Evolutionary conservation across 2,329 filamentous ascomycete species (phyloP).

Genomic region (Fusarium miscanthi): DNA sequence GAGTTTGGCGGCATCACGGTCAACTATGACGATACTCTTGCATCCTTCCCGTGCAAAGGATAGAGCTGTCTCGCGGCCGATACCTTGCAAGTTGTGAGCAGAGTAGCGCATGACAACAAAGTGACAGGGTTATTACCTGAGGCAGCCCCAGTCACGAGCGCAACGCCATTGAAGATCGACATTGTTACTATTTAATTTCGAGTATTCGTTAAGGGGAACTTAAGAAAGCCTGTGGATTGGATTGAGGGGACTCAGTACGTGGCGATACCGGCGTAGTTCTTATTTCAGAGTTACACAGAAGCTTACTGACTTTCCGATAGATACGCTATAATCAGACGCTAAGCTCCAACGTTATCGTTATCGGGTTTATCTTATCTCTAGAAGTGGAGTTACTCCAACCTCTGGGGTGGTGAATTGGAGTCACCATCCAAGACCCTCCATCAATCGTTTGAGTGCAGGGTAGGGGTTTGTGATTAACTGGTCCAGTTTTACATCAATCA

Average conservation of each 20-base stretch:
- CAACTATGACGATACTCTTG: neutral
- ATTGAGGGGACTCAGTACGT: neutral
- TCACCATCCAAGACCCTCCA: neutral
- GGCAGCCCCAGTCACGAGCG: slow-evolving; percentile 19
- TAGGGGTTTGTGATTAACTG: neutral
- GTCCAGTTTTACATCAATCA: no score
- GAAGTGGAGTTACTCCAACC: neutral
- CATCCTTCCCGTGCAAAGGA: slow-evolving; percentile 14
- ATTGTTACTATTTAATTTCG: no score
- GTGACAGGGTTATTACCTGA: neutral
- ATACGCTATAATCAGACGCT: neutral
- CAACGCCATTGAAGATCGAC: slow-evolving; percentile 13
- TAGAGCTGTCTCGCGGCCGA: slow-evolving; percentile 2
- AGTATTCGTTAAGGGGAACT: no score
- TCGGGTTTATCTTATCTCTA: neutral
- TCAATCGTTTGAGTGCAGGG: neutral
- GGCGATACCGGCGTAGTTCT: neutral
- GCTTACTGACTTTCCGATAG: neutral
- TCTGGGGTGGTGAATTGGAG: neutral
- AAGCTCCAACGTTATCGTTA: slow-evolving; percentile 9
- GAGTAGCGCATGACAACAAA: rapidly evolving
- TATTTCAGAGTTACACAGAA: neutral
- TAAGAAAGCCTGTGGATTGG: no score
- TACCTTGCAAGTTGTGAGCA: neutral
- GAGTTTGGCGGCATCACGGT: slow-evolving; percentile 4